Evolutionary conservation across 192 early-diverging fungal species (phyloP).

Genomic region (Umbelopsis sp.): DNA sequence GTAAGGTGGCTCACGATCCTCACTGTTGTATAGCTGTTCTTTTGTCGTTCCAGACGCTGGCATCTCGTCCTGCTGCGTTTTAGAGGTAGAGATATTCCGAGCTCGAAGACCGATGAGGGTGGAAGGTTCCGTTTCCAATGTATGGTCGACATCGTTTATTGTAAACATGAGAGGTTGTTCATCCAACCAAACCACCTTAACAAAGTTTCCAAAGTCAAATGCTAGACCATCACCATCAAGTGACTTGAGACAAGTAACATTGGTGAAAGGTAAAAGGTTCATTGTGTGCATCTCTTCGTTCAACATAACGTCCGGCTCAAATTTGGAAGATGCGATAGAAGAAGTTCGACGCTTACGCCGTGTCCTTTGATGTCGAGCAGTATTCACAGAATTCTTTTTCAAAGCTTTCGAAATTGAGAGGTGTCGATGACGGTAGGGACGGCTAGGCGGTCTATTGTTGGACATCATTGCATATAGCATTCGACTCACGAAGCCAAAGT

Average conservation of each 20-base stretch:
- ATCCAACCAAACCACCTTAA: constrained; percentile 30
- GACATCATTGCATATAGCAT: not conserved
- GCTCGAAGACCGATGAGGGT: not conserved
- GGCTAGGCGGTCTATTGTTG: not conserved
- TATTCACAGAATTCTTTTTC: not conserved
- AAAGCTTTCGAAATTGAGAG: not conserved
- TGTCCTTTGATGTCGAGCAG: not conserved
- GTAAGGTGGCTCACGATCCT: not conserved
- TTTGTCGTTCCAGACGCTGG: too few relatives aligned
- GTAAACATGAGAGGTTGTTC: not conserved
- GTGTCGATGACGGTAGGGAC: not conserved
- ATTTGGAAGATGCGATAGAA: not conserved
- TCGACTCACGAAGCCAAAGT: not conserved
- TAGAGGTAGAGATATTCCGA: not conserved
- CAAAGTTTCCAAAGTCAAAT: constrained; percentile 40
- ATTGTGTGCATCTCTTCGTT: constrained; percentile 17
- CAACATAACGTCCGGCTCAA: not conserved
- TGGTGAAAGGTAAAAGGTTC: constrained; percentile 31
- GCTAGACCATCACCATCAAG: constrained; percentile 32
- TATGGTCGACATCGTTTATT: not conserved
- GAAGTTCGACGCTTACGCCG: not conserved
- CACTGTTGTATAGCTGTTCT: not conserved
- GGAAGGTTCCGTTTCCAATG: not conserved
- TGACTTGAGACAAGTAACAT: constrained; percentile 23
- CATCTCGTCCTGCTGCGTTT: too few relatives aligned